Percentiles rank a stretch among this genome's conserved stretches.
phyloP scores from a whole-genome alignment of 2,329 filamentous ascomycete genomes.

The Aspergillus caelatus region DNA sequence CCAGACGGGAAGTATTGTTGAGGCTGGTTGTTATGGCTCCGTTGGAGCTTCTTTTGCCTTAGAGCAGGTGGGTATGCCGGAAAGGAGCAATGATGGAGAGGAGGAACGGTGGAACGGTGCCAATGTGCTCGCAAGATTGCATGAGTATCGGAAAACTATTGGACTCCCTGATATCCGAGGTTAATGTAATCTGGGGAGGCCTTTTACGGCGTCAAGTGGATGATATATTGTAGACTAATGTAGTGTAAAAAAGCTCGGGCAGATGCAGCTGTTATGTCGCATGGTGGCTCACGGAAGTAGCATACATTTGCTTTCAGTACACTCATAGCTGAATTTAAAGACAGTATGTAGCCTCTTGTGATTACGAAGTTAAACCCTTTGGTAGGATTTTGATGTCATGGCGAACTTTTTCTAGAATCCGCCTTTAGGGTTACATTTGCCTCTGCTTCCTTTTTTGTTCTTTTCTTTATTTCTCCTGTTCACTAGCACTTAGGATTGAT shows the following conservation, averaged over 20 bases:
- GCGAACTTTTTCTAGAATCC: neutral
- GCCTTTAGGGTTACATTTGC: neutral
- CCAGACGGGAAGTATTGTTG: conserved; percentile 18
- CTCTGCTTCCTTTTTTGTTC: neutral
- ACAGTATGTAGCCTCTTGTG: neutral
- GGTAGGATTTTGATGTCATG: neutral
- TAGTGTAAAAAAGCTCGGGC: neutral
- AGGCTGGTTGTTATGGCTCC: conserved; percentile 34
- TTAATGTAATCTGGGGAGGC: fast-evolving
- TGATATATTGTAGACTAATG: neutral
- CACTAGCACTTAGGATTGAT: fast-evolving
- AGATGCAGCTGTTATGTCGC: neutral
- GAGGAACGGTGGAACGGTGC: conserved; percentile 25
- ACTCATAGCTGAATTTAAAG: fast-evolving
- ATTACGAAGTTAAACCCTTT: too few species aligned
- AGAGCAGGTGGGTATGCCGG: conserved; percentile 35
- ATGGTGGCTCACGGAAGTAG: neutral
- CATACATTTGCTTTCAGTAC: neutral
- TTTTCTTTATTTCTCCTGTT: neutral
- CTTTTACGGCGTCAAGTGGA: neutral
- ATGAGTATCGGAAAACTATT: conserved; percentile 14
- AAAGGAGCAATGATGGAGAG: neutral
- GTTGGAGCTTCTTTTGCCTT: conserved; percentile 38
- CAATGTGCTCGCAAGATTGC: conserved; percentile 16
- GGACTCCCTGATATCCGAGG: neutral